phyloP scores from a whole-genome alignment of 2,329 filamentous ascomycete species.

The Fusarium cicatricum region DNA sequence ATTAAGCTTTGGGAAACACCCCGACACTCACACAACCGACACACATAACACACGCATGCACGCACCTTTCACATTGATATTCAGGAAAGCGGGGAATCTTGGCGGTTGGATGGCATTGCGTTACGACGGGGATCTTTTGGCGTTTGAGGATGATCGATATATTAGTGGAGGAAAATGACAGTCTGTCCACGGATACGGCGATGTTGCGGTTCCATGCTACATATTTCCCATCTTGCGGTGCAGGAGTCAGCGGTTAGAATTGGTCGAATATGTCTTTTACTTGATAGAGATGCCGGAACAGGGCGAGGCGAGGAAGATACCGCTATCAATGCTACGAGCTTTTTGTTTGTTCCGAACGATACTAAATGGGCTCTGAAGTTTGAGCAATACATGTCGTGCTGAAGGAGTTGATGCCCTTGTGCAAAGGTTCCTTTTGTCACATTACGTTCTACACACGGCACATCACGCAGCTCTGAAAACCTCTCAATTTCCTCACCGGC shows the following conservation, averaged over 20 bases:
- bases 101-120: conserved; percentile 41
- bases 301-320: conserved; percentile 25
- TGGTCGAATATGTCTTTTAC: conserved; percentile 29
- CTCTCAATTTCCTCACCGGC: too few species aligned
- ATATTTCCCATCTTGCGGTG: conserved; percentile 28
- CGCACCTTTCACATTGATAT: conserved; percentile 32
- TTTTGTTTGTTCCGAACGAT: conserved; percentile 5
- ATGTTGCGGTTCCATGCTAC: conserved; percentile 10
- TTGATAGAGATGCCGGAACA: conserved; percentile 33
- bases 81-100: conserved; percentile 39
- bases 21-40: conserved; percentile 11
- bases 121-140: conserved; percentile 33
- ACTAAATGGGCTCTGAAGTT: background rate
- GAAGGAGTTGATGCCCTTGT: background rate
- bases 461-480: background rate
- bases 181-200: conserved; percentile 4
- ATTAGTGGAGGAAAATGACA: conserved; percentile 23
- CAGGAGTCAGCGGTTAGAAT: conserved; percentile 39
- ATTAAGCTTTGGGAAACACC: conserved; percentile 4
- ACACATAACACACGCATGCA: conserved; percentile 25
- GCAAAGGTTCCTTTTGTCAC: too few species aligned
- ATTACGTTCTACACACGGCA: too few species aligned
- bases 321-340: conserved; percentile 14
- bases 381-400: background rate
- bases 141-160: conserved; percentile 37